Evolutionary conservation across 2,329 filamentous ascomycete genomes (phyloP).

Genomic region (Cytospora mali): DNA sequence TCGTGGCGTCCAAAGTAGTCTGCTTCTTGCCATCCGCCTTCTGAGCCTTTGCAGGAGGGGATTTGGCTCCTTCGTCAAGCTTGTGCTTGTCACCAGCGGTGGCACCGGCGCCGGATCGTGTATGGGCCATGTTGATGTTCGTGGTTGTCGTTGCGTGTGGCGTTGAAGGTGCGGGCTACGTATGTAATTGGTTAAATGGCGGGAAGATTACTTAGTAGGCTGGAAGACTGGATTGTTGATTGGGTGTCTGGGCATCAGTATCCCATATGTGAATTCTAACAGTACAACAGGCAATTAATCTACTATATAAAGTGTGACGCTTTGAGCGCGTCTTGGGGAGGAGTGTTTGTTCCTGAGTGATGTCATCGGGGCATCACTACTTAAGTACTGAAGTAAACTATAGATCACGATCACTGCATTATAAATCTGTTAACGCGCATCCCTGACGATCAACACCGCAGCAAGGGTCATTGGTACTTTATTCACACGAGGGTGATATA

Average conservation of each 20-base stretch:
- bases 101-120: constrained; percentile 1
- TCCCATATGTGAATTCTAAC: not conserved
- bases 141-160: not conserved
- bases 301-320: not conserved
- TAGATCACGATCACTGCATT: not conserved
- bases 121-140: constrained; percentile 11
- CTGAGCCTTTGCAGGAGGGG: constrained; percentile 18
- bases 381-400: no score
- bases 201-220: not conserved
- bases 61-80: not conserved
- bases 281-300: not conserved
- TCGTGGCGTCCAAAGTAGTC: constrained; percentile 21
- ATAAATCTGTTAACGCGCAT: not conserved
- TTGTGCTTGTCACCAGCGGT: constrained; percentile 24
- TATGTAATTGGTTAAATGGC: not conserved
- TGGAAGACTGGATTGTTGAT: not conserved
- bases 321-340: not conserved
- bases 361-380: constrained; percentile 17
- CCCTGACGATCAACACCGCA: not conserved
- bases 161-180: not conserved
- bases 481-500: no score
- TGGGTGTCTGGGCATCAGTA: not conserved
- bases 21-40: constrained; percentile 24
- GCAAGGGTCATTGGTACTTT: no score
- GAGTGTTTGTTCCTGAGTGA: constrained; percentile 4